Evolutionary conservation across 768 basidiomycete species (phyloP).

Genomic region (Trametes punicea): DNA sequence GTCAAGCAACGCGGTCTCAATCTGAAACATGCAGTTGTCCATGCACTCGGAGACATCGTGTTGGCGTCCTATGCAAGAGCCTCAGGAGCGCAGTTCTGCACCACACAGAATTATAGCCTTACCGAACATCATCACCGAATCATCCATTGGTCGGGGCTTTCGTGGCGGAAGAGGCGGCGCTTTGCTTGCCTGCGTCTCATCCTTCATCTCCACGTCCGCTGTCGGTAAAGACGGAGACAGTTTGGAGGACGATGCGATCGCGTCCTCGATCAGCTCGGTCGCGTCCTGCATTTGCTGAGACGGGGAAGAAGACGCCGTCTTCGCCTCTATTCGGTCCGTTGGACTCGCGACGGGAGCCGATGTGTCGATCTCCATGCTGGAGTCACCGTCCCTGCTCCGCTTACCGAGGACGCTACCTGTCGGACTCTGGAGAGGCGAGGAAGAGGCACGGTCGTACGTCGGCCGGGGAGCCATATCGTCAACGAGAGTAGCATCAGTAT

Average conservation of each 20-base stretch:
- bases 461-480: slow-evolving; percentile 51
- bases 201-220: slow-evolving; percentile 33
- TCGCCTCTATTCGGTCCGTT: not conserved
- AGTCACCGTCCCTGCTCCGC: slow-evolving; percentile 42
- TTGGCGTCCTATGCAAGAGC: slow-evolving; percentile 66
- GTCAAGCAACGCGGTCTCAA: slow-evolving; percentile 86
- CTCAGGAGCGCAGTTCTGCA: not conserved
- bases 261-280: slow-evolving; percentile 6
- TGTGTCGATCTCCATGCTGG: slow-evolving; percentile 49
- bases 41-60: slow-evolving; percentile 99
- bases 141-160: slow-evolving; percentile 49
- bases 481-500: slow-evolving; percentile 85
- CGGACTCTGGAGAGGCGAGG: slow-evolving; percentile 23
- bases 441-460: slow-evolving; percentile 35
- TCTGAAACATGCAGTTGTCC: slow-evolving; percentile 99
- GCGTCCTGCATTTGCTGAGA: slow-evolving; percentile 26
- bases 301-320: slow-evolving; percentile 35
- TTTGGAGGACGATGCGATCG: slow-evolving; percentile 24
- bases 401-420: slow-evolving; percentile 60
- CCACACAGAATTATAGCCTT: not conserved
- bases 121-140: slow-evolving; percentile 93
- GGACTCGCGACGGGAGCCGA: slow-evolving; percentile 1
- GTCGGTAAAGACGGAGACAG: slow-evolving; percentile 5
- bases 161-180: slow-evolving; percentile 58
- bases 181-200: slow-evolving; percentile 32